phyloP scores from a whole-genome alignment of 208 protist species.

The Leishmania braziliensis region DNA sequence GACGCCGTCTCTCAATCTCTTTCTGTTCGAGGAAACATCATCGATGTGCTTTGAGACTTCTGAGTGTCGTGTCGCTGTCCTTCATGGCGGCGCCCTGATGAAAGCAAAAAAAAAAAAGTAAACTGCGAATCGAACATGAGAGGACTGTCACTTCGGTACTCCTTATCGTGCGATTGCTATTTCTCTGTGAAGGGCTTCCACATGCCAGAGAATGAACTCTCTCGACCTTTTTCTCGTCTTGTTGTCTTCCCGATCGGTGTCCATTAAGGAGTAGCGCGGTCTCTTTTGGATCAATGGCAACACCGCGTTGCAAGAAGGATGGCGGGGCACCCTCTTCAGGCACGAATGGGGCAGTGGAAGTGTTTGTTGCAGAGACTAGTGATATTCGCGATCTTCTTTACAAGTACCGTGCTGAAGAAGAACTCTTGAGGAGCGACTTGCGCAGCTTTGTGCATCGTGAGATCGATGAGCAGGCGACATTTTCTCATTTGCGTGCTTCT shows the following conservation, averaged over 20 bases:
- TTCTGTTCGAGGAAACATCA: background rate
- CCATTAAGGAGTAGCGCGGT: background rate
- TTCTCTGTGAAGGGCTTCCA: background rate
- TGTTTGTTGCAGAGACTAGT: slow-evolving; percentile 17
- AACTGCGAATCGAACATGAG: background rate
- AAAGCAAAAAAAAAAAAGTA: background rate
- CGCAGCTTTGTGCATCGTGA: slow-evolving; percentile 22
- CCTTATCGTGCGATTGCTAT: background rate
- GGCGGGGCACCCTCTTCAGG: background rate
- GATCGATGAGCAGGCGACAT: slow-evolving; percentile 23
- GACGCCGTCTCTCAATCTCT: background rate
- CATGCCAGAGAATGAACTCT: background rate
- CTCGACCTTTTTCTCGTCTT: background rate
- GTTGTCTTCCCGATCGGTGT: background rate
- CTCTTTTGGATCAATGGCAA: background rate
- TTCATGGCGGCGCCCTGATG: background rate
- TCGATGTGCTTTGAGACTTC: background rate
- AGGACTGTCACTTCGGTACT: background rate
- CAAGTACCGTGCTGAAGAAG: slow-evolving; percentile 8
- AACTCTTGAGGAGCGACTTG: slow-evolving; percentile 10
- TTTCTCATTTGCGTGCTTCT: slow-evolving; percentile 19
- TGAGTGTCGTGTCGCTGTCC: background rate
- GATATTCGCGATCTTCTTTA: slow-evolving; percentile 23
- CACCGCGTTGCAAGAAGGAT: background rate
- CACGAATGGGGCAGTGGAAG: background rate